A percentile compares a stretch with the other conserved stretches of the same genome.
Conservation (phyloP, 371 early-diverging fungal species). For the Lichtheimia corymbifera region DNA sequence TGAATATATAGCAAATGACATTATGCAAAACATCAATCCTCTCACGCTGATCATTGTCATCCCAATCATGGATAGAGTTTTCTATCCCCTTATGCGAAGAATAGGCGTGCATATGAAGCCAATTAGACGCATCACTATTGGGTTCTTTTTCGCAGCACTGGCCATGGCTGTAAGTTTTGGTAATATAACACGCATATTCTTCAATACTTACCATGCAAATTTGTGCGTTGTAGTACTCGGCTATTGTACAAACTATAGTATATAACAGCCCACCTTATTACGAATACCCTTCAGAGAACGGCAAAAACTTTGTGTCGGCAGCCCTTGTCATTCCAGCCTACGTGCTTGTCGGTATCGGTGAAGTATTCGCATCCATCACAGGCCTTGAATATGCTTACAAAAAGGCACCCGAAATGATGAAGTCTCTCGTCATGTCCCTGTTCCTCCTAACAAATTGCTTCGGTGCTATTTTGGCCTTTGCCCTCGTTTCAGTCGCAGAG, state of each 20-base stretch:
- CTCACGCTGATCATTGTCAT: conserved; percentile 70
- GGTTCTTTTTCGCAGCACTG: conserved; percentile 65
- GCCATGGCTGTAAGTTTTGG: conserved; percentile 49
- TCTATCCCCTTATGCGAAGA: conserved; percentile 73
- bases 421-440: conserved; percentile 74
- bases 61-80: conserved; percentile 60
- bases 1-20: conserved; percentile 37
- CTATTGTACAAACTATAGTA: conserved; percentile 68
- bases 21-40: conserved; percentile 68
- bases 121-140: conserved; percentile 69
- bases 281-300: conserved; percentile 18
- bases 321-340: conserved; percentile 73
- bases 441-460: conserved; percentile 73
- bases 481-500: conserved; percentile 64
- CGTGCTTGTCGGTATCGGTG: conserved; percentile 65
- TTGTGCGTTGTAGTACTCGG: conserved; percentile 49
- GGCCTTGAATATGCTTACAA: conserved; percentile 82
- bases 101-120: conserved; percentile 67
- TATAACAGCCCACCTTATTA: conserved; percentile 49
- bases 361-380: conserved; percentile 74
- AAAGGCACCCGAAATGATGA: conserved; percentile 72
- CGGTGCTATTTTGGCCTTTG: conserved; percentile 67
- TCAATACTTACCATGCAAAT: neutral
- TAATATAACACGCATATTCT: no score
- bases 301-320: conserved; percentile 53